These are phyloP conservation scores for Entomortierella parvispora DNA, from an alignment of 192 early-diverging fungal species.

Conservation along the genomic window DNA sequence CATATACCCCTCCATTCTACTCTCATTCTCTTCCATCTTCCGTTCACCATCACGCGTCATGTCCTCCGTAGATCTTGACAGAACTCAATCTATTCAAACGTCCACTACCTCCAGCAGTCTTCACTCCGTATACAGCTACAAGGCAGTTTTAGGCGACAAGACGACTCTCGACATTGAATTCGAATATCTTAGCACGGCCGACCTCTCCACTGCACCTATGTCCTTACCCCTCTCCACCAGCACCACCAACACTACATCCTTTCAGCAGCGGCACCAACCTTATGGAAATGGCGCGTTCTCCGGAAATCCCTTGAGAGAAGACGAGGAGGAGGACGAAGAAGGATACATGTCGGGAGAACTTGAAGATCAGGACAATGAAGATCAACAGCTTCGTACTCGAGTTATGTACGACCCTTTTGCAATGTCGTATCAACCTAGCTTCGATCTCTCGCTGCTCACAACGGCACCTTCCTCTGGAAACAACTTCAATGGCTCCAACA, in stretches of 20 bases:
- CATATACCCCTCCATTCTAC: neutral
- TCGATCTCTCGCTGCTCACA: neutral
- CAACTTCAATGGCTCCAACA: neutral
- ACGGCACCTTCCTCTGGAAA: slow-evolving; percentile 1
- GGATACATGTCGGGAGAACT: neutral
- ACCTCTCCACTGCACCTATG: neutral
- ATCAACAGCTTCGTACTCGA: slow-evolving; percentile 10
- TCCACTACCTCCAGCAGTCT: neutral
- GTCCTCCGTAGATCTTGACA: slow-evolving; percentile 15
- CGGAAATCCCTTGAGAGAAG: neutral
- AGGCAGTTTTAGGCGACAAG: neutral
- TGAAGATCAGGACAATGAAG: no score
- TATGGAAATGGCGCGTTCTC: no score
- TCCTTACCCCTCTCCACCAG: neutral
- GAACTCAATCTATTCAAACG: slow-evolving; percentile 10
- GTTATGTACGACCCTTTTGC: slow-evolving; percentile 25
- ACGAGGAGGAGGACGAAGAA: slow-evolving; percentile 2
- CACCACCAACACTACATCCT: neutral
- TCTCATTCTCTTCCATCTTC: neutral
- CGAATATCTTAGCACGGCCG: slow-evolving; percentile 8
- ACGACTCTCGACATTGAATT: slow-evolving; percentile 1
- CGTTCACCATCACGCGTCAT: neutral
- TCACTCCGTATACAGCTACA: neutral
- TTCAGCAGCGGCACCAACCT: no score
- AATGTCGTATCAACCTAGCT: slow-evolving; percentile 14